Conservation (phyloP, 1,284 basidiomycete genomes). For the Abortiporus biennis region DNA sequence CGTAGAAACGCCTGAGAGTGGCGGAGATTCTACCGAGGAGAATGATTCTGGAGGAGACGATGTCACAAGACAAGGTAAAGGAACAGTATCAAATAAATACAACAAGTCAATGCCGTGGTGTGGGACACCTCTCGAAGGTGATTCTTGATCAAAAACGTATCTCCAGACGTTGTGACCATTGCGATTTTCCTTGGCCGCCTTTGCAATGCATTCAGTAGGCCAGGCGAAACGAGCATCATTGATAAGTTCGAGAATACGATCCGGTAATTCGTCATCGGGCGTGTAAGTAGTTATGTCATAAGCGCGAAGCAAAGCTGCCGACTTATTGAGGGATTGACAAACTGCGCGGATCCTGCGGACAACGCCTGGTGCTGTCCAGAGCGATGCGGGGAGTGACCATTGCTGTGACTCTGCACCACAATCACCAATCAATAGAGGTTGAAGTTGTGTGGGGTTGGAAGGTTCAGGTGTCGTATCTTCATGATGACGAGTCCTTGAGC, state of each 20-base stretch:
- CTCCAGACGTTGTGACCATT: constrained; percentile 60
- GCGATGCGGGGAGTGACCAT: constrained; percentile 50
- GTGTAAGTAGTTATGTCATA: constrained; percentile 63
- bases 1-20: constrained; percentile 8
- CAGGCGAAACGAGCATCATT: constrained; percentile 69
- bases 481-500: constrained; percentile 23
- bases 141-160: constrained; percentile 75
- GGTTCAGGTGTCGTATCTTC: constrained; percentile 5
- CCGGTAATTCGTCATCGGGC: constrained; percentile 54
- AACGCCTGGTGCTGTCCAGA: constrained; percentile 55
- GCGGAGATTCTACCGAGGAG: constrained; percentile 5
- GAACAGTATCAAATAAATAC: constrained; percentile 67
- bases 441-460: constrained; percentile 28
- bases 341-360: constrained; percentile 64
- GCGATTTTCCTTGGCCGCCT: constrained; percentile 34
- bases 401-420: constrained; percentile 57
- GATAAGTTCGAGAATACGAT: constrained; percentile 61
- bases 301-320: constrained; percentile 52
- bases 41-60: constrained; percentile 13
- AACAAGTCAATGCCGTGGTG: constrained; percentile 67
- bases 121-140: constrained; percentile 51
- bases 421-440: constrained; percentile 71
- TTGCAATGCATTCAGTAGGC: constrained; percentile 59
- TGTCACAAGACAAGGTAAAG: constrained; percentile 31
- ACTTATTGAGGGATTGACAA: constrained; percentile 59